Percentiles rank a stretch among this genome's conserved stretches.
These are phyloP conservation scores for Claviceps lovelessii DNA, from an alignment of 2,329 filamentous ascomycete genomes.

Conservation along the genomic window DNA sequence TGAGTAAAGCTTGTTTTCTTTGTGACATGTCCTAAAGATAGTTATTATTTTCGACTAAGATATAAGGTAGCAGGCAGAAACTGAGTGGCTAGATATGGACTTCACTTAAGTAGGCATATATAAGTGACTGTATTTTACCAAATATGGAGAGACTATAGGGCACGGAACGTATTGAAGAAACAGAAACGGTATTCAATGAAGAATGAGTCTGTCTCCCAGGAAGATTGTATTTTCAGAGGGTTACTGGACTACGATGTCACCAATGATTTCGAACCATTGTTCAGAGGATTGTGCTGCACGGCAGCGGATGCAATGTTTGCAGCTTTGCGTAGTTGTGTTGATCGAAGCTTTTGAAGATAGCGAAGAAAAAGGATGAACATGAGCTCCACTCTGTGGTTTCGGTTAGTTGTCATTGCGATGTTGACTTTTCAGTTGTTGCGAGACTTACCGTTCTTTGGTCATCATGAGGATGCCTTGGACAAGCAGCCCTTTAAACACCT, in stretches of 20 bases:
- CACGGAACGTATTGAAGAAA: background rate
- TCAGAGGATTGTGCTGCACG: constrained; percentile 27
- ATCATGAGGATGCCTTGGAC: constrained; percentile 98
- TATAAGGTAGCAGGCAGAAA: too few species aligned
- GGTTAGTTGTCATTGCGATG: constrained; percentile 8
- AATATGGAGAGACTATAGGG: background rate
- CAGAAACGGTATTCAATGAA: too few species aligned
- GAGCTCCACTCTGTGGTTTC: constrained; percentile 56
- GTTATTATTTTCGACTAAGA: too few species aligned
- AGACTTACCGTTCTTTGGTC: constrained; percentile 78
- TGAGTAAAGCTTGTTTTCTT: too few species aligned
- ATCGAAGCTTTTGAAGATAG: constrained; percentile 58
- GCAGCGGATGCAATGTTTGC: constrained; percentile 45
- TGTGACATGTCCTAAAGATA: too few species aligned
- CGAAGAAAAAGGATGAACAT: constrained; percentile 75
- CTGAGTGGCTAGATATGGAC: too few species aligned
- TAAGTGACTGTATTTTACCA: too few species aligned
- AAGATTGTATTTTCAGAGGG: background rate
- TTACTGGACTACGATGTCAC: constrained; percentile 6
- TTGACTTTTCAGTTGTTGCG: background rate
- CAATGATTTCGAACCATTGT: constrained; percentile 18
- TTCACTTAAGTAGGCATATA: too few species aligned
- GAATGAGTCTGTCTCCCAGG: background rate
- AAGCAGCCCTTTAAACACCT: constrained; percentile 80
- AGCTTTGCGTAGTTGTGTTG: constrained; percentile 54